These are phyloP conservation scores for Viridothelium virens DNA, from an alignment of 495 filamentous ascomycete genomes.

Conservation along the genomic window DNA sequence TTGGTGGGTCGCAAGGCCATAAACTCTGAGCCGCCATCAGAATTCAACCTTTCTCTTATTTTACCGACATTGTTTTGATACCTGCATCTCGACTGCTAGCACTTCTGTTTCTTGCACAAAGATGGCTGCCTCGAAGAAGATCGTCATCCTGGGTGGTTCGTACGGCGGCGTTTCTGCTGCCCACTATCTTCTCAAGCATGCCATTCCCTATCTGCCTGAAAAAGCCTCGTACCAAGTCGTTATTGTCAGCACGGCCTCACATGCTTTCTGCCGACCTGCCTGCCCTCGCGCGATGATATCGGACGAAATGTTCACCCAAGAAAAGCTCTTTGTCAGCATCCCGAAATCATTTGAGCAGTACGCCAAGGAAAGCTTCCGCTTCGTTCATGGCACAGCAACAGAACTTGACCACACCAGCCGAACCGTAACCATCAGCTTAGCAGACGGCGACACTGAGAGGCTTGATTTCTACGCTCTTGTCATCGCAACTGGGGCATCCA, in stretches of 20 bases:
- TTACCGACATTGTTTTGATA: too few species aligned
- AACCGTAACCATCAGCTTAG: slow-evolving; percentile 28
- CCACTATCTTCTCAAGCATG: slow-evolving; percentile 30
- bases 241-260: slow-evolving; percentile 34
- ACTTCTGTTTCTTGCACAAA: too few species aligned
- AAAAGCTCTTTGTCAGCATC: too few species aligned
- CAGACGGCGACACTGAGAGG: slow-evolving; percentile 11
- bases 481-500: slow-evolving; percentile 33
- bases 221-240: slow-evolving; percentile 31
- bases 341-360: slow-evolving; percentile 34
- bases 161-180: slow-evolving; percentile 24
- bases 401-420: slow-evolving; percentile 31
- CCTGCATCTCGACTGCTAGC: too few species aligned
- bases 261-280: slow-evolving; percentile 32
- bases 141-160: slow-evolving; percentile 34
- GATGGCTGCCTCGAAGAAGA: slow-evolving; percentile 15
- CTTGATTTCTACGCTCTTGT: slow-evolving; percentile 39
- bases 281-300: too few species aligned
- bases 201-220: slow-evolving; percentile 23
- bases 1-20: too few species aligned
- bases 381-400: slow-evolving; percentile 38
- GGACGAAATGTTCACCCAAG: too few species aligned
- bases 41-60: too few species aligned
- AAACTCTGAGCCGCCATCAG: too few species aligned
- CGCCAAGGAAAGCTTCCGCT: slow-evolving; percentile 22